These are phyloP conservation scores for Starmerella apis DNA, from an alignment of 805 yeast genomes.

Conservation along the genomic window DNA sequence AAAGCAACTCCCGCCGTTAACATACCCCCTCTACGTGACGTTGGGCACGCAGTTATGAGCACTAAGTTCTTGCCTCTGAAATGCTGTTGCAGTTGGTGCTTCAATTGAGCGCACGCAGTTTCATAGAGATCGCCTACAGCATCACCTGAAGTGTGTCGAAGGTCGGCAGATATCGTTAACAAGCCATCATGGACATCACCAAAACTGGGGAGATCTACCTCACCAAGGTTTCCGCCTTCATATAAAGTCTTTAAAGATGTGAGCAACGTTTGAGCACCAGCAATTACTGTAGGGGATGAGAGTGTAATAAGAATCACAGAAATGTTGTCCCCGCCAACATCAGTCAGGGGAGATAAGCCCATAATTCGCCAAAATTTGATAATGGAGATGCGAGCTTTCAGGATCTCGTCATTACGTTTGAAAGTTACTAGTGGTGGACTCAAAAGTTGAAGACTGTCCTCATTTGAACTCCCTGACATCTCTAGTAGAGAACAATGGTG, in stretches of 20 bases:
- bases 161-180: conserved; percentile 20
- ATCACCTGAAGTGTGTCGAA: conserved; percentile 22
- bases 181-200: conserved; percentile 23
- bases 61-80: conserved; percentile 10
- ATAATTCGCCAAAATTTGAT: conserved; percentile 35
- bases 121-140: conserved; percentile 25
- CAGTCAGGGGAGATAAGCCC: conserved; percentile 30
- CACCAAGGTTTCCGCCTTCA: conserved; percentile 33
- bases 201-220: conserved; percentile 23
- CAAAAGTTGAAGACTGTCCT: conserved; percentile 18
- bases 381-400: conserved; percentile 33
- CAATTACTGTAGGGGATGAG: conserved; percentile 14
- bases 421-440: conserved; percentile 30
- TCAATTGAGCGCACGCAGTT: conserved; percentile 20
- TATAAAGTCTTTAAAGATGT: conserved; percentile 28
- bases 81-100: conserved; percentile 14
- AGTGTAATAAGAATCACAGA: conserved; percentile 26
- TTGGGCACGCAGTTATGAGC: conserved; percentile 16
- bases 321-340: conserved; percentile 6
- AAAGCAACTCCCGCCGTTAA: conserved; percentile 20
- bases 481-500: conserved; percentile 5
- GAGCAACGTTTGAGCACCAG: conserved; percentile 20
- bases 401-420: conserved; percentile 24
- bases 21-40: conserved; percentile 19
- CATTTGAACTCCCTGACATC: background rate